Base-by-base conservation (phyloP, 2,329 filamentous ascomycete species). In the Fusarium camptoceras region DNA sequence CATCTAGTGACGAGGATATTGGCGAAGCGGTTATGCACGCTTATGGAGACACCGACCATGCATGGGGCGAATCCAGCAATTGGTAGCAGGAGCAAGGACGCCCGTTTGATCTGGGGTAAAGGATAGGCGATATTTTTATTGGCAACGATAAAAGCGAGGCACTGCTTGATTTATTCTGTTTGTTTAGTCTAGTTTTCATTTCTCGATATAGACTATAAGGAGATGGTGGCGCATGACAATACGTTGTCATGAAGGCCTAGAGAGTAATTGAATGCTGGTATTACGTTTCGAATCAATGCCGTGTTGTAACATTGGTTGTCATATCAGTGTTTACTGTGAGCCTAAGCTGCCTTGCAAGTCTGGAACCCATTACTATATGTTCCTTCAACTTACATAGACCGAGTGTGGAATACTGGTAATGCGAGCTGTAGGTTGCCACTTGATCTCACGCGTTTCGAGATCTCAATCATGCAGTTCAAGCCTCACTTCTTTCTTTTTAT, bases 381-480 rank as follows among this genome's bases (percentile, higher is more conserved):
- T 14, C n/a, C 59, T 30, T 34, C 5, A 31, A n/a, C 14, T 28
- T 10, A 27, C 9, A 16, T 41, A 27, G 9, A 49, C 15, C 37
- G 37, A 43, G 37, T 27, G 14, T 9, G 48, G 9, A 31, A 30
- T 20, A 12, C 18, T 11, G 8, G 43, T 20, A 41, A 30, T 18
- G 9, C 16, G 25, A 67, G 64, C 42, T 14, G 37, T 44, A 20
- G 16, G 41, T n/a, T 47, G 49, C 66, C 57, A 61, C 44, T 56
- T 69, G 55, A 70, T 50, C 60, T 71, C 63, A 64, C 58, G 55
- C 66, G 60, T 63, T 64, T 44, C 18, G 25, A 30, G 30, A 46
- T 46, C 24, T 28, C 34, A 34, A 69, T 55, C 44, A 59, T 64
- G 58, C 59, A 62, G 67, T 59, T 25, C 51, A 43, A 56, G 30